Evolutionary conservation across 1,139 yeast genomes (phyloP), one percentile per base, ranked within the genome.

Genomic region (Suhomyces maxii): DNA sequence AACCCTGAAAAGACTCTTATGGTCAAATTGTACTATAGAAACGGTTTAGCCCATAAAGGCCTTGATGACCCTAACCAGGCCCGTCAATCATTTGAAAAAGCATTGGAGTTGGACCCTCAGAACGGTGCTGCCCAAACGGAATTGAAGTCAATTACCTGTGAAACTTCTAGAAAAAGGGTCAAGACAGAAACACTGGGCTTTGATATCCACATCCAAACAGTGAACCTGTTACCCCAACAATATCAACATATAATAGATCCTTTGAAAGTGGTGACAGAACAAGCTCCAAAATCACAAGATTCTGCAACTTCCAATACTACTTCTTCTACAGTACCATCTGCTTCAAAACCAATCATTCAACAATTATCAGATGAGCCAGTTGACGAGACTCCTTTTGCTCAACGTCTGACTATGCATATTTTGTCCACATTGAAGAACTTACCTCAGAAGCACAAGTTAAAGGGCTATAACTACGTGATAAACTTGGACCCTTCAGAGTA

Each of bases 1-100:
- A 71, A 66, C 28, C 64, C 72, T 0, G 64, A 57, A 1, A 43
- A 45, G 0, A 64, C 65, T 36, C 67, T 79, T 0, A 57, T 55
- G 37, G 64, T 76, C 6, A 89, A 89, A 59, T 64, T 87, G 1
- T 60, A 72, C 5, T 87, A 79, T 70, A 71, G 96, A 42, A 69
- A 73, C 46, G 84, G 86, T 0, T 47, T 73, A 3, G 82, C 85
- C 0, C 61, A 72, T 38, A 62, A 65, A 30, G 68, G 69, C 1
- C 57, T 74, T 39, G 65, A 69, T 1, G 61, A 68, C 4, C 41
- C 56, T 2, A 51, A 53, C 3, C 58, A 63, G 2, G 80, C 86
- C 0, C 55, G 55, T 11, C 50, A 49, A 2, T 56, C 71, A n/a
- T 73, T 79, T 41, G 55, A 64, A 14, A 53, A 59, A 12, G 87